Base-by-base conservation (phyloP, 139 green algal species). In the Micractinium conductrix region DNA sequence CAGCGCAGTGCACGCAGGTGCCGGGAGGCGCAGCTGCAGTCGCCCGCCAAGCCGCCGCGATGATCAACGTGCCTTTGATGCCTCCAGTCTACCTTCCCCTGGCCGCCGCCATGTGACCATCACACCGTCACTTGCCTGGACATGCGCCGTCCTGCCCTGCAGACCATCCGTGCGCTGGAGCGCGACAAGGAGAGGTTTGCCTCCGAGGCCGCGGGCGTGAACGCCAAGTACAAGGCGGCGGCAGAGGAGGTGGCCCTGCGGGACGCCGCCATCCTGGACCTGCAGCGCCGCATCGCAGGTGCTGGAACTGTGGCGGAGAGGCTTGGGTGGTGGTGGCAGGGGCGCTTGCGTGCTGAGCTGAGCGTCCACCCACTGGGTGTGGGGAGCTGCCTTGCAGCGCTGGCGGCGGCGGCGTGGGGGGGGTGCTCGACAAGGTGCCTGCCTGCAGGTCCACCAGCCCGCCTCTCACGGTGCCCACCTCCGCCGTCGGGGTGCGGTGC, bases 181-280 rank as follows among this genome's bases (percentile, higher is more conserved):
- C 94, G 95, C 79, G 94, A 98, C 88, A 88, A 93, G 37, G 93
- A 96, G 69, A 95, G 44, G 17, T 87, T 85, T 86, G 70, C 58
- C 14, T 16, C 84, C n/a, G 94, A 98, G 88, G 94, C 95, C 33
- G 93, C 79, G 38, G 93, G 96, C 33, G 91, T 93, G 0, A 92
- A 84, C 8, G 78, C 87, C 37, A 96, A 96, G 86, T 96, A 97
- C 85, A 78, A 94, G 74, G 87, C 93, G 81, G 93, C 94, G 1
- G 88, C 97, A 45, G 95, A 98, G 88, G 93, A 98, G 90, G 91
- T 98, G 19, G 94, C 96, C 86, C 86, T 96, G 83, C 90, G 94
- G 12, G 95, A 98, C 80, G 92, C 96, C 86, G 92, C 91, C 44
- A 94, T 97, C 65, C 89, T 96, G 63, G 96, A 98, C 89, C 91